A percentile compares a stretch with the other conserved stretches of the same genome.
These are phyloP conservation scores for Blastobotrys attinorum DNA, from an alignment of 805 yeast genomes.

Conservation along the genomic window DNA sequence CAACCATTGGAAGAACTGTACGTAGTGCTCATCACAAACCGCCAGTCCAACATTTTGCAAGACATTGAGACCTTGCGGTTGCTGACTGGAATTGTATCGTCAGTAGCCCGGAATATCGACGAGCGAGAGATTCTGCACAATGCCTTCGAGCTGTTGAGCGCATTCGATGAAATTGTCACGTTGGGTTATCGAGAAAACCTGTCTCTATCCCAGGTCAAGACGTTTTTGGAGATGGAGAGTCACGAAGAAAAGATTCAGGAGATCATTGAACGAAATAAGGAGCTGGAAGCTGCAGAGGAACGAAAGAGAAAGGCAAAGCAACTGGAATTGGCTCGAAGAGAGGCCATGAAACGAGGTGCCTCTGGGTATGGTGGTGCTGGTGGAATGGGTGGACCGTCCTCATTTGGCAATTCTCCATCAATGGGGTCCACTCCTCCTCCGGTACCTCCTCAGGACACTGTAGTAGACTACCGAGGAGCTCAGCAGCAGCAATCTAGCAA, in stretches of 20 bases:
- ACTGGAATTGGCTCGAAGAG: conserved; percentile 48
- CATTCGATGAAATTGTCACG: conserved; percentile 88
- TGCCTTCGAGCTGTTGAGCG: conserved; percentile 82
- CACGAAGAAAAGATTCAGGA: conserved; percentile 98
- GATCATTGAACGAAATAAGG: conserved; percentile 93
- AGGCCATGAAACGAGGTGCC: conserved; percentile 29
- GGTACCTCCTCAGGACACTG: conserved; percentile 8
- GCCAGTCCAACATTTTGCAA: conserved; percentile 84
- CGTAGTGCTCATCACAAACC: conserved; percentile 83
- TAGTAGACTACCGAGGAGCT: conserved; percentile 16
- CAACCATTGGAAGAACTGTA: conserved; percentile 94
- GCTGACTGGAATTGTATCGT: conserved; percentile 73
- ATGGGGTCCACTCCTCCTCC: conserved; percentile 9
- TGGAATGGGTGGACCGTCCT: conserved; percentile 10
- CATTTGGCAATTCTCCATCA: conserved; percentile 5
- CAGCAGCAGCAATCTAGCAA: conserved; percentile 9
- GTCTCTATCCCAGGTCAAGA: conserved; percentile 70
- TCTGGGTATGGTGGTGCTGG: conserved; percentile 20
- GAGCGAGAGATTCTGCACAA: conserved; percentile 75
- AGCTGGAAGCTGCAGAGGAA: conserved; percentile 93
- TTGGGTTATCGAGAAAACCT: conserved; percentile 88
- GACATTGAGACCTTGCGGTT: conserved; percentile 88
- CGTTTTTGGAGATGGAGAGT: conserved; percentile 93
- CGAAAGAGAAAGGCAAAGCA: conserved; percentile 90
- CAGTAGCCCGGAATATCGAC: conserved; percentile 61